phyloP scores from a whole-genome alignment of 2,329 filamentous ascomycete species.

The Xylaria sp. region DNA sequence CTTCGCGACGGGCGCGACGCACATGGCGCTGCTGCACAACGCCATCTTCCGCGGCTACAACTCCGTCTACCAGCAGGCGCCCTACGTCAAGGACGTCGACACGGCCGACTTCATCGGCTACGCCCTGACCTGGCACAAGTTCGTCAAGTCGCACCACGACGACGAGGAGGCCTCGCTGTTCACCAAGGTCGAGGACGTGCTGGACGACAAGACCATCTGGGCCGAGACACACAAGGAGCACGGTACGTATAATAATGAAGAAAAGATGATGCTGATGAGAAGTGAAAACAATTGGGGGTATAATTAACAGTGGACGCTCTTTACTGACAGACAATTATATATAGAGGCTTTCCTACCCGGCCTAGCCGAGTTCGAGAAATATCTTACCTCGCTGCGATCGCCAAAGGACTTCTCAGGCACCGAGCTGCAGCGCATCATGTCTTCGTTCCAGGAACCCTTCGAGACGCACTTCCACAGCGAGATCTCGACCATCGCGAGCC shows the following conservation, averaged over 20 bases:
- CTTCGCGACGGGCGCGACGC: slow-evolving; percentile 68
- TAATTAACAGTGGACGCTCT: neutral
- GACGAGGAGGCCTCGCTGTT: slow-evolving; percentile 70
- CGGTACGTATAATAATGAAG: slow-evolving; percentile 51
- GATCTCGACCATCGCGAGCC: slow-evolving; percentile 62
- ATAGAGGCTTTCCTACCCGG: slow-evolving; percentile 62
- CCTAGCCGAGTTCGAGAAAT: slow-evolving; percentile 63
- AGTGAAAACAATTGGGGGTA: too few species aligned
- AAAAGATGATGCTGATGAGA: too few species aligned
- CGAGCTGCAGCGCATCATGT: slow-evolving; percentile 63
- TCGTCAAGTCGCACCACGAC: slow-evolving; percentile 69
- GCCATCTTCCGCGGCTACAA: slow-evolving; percentile 72
- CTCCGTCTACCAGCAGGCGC: slow-evolving; percentile 70
- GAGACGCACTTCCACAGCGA: slow-evolving; percentile 67
- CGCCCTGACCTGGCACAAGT: slow-evolving; percentile 66
- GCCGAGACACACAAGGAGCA: slow-evolving; percentile 66
- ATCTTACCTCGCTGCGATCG: slow-evolving; percentile 58
- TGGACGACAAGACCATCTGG: slow-evolving; percentile 63
- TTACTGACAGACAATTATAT: slow-evolving; percentile 12
- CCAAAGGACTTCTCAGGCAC: slow-evolving; percentile 57
- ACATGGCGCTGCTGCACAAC: slow-evolving; percentile 73
- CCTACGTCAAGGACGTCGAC: slow-evolving; percentile 62
- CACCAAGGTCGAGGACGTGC: slow-evolving; percentile 63
- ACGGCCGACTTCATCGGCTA: slow-evolving; percentile 68
- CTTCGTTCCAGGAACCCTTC: slow-evolving; percentile 62